Evolutionary conservation across 345 rosid species (phyloP), one percentile per base, ranked within the genome.

Genomic region (Dipteronia dyeriana): DNA sequence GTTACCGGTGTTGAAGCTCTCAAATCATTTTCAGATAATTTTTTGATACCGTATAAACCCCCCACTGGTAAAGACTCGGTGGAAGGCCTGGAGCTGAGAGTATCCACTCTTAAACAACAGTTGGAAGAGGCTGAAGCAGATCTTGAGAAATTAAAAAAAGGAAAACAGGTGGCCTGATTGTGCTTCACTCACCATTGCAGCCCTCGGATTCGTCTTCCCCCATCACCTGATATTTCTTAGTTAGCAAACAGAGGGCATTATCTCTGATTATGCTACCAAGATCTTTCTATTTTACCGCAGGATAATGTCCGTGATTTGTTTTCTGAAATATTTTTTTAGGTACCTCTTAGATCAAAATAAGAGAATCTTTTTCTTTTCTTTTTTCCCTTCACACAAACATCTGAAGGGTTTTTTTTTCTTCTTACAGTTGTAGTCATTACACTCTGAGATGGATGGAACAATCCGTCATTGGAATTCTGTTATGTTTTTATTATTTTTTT

Each of bases 1-100:
- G 98, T 96, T 51, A 96, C 99, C 45, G 98, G 98, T 59, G 91
- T 92, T n/a, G 94, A 91, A 82, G 93, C 98, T 76, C 89, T 97
- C 56, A 88, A 90, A 78, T 85, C 86, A 12, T 91, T 97, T 79
- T 97, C 99, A 31, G 75, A 41, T 47, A 86, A 83, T 69, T 94
- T 97, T 82, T 47, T 88, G 75, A 70, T 85, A 5, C 92, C 94
- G 0, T 91, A 91, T 83, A 84, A 89, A 76, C 89, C 98, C 53
- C 59, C 86, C 20, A 66, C 73, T 7, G 39, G 74, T 60, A 80
- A 75, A 79, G 85, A 79, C 68, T 77, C 87, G 10, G 86, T 84
- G 45, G 97, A 92, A 85, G 89, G 78, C 41, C 80, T 91, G 81
- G 92, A 89, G 79, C 80, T 29, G 79, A 91, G 83, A 82, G 79